Percentiles rank a stretch among this genome's conserved stretches.
Conservation (phyloP, 306 rosid genomes). For the Inga laurina region DNA sequence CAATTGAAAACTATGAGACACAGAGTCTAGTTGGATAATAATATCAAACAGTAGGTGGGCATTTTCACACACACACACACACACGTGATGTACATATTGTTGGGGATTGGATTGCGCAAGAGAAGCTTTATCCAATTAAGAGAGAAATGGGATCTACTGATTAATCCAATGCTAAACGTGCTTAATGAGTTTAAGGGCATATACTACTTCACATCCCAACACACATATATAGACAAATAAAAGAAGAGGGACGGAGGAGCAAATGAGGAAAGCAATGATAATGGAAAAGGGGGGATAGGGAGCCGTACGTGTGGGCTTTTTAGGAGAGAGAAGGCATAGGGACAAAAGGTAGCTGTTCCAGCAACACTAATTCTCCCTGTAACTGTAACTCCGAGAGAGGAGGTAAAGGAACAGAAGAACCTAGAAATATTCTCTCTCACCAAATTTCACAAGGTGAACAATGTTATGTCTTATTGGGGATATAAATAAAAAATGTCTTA, state of each 20-base stretch:
- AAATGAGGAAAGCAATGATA: conserved; percentile 42
- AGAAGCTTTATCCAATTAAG: too few species aligned
- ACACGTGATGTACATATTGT: too few species aligned
- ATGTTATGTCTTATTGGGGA: too few species aligned
- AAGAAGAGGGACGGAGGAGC: conserved; percentile 18
- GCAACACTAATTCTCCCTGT: neutral
- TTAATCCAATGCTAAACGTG: too few species aligned
- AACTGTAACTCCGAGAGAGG: neutral
- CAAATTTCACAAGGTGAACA: neutral
- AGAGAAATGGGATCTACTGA: too few species aligned
- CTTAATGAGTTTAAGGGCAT: too few species aligned
- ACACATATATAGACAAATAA: neutral
- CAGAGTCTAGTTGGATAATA: too few species aligned
- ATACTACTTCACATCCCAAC: too few species aligned
- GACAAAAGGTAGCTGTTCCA: conserved; percentile 26
- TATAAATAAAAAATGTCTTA: too few species aligned
- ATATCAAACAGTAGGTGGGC: too few species aligned
- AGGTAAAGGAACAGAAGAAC: conserved; percentile 27
- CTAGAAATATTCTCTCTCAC: conserved; percentile 54
- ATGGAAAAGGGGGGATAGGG: conserved; percentile 10
- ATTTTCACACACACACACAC: too few species aligned
- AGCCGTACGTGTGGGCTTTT: neutral
- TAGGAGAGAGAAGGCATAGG: neutral
- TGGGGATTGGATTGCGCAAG: too few species aligned
- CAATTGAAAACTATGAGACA: conserved; percentile 38